These are phyloP conservation scores for Hanseniaspora lindneri DNA, from an alignment of 805 yeast species.

Conservation along the genomic window DNA sequence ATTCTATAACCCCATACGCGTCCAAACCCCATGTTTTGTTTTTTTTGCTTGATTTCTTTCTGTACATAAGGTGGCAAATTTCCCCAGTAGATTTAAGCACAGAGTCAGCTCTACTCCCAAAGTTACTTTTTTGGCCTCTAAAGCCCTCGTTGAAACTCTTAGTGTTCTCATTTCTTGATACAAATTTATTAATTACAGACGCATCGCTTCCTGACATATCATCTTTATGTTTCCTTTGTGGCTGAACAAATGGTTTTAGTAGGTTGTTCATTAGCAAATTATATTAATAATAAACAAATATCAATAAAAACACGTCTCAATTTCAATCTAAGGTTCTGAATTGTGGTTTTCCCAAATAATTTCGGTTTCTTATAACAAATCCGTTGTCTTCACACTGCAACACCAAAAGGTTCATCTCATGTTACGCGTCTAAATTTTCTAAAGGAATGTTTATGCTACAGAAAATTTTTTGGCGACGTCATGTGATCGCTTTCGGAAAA, in stretches of 20 bases:
- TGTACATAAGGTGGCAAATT: constrained; percentile 40
- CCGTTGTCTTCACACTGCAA: no score
- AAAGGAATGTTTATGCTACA: no score
- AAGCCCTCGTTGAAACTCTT: no score
- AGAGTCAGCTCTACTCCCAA: background rate
- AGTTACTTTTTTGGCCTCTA: background rate
- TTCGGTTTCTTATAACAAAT: no score
- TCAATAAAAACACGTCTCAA: background rate
- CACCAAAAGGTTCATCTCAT: no score
- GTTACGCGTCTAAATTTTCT: no score
- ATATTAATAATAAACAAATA: background rate
- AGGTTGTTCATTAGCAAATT: background rate
- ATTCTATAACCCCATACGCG: constrained; percentile 42
- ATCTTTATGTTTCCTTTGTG: background rate
- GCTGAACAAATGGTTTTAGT: constrained; percentile 11
- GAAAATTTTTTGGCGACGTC: no score
- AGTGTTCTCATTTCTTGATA: no score
- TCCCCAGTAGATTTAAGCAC: background rate
- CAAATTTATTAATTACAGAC: no score
- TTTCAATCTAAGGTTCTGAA: no score
- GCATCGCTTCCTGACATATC: background rate
- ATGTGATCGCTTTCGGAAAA: no score
- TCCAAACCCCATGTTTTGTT: constrained; percentile 94
- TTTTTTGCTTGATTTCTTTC: constrained; percentile 64
- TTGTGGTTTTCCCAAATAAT: no score